phyloP scores from a whole-genome alignment of 106 monocot genomes.

The Dendrobium huoshanense region DNA sequence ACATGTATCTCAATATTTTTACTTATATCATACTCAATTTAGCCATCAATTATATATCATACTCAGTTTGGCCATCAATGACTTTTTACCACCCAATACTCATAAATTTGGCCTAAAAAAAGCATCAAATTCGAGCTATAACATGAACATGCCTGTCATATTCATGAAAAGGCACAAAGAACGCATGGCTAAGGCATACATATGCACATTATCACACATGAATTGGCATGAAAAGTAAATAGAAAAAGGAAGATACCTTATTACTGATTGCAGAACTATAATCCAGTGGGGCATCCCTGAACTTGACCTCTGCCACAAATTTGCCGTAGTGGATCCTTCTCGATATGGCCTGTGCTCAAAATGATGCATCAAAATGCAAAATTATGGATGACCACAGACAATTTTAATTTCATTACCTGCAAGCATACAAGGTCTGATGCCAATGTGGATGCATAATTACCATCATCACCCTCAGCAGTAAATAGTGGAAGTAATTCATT shows the following conservation, averaged over 20 bases:
- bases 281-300: slow-evolving; percentile 67
- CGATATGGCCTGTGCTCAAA: slow-evolving; percentile 56
- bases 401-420: slow-evolving; percentile 44
- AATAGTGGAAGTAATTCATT: slow-evolving; percentile 62
- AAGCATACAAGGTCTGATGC: slow-evolving; percentile 71
- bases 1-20: too few relatives aligned
- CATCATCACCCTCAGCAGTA: slow-evolving; percentile 77
- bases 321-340: slow-evolving; percentile 87
- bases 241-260: slow-evolving; percentile 33
- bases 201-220: background rate
- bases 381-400: background rate
- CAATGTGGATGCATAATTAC: slow-evolving; percentile 65
- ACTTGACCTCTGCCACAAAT: slow-evolving; percentile 91
- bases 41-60: too few relatives aligned
- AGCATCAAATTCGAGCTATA: too few relatives aligned
- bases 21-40: too few relatives aligned
- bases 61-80: too few relatives aligned
- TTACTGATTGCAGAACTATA: slow-evolving; percentile 53
- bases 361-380: background rate
- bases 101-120: too few relatives aligned
- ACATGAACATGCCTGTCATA: too few relatives aligned
- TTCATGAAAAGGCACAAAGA: too few relatives aligned
- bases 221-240: background rate
- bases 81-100: too few relatives aligned
- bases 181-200: background rate